Conservation (phyloP, 2,329 filamentous ascomycete species). For the Penicillium sp. region DNA sequence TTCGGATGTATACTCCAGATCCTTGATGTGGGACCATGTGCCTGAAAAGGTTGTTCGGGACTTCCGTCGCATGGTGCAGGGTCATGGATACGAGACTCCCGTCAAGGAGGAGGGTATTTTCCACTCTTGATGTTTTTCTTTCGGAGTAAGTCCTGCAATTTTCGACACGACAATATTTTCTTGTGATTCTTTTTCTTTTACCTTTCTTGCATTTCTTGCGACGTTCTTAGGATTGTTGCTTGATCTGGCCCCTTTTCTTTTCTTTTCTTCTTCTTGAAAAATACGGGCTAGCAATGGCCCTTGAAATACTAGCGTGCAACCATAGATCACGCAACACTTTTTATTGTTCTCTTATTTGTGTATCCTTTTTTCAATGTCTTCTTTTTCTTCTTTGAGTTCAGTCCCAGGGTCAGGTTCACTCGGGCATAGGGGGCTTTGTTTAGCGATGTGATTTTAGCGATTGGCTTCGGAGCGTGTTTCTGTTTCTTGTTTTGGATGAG, state of each 20-base stretch:
- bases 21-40: constrained; percentile 87
- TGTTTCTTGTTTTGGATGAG: constrained; percentile 11
- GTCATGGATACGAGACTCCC: constrained; percentile 52
- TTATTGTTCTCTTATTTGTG: constrained; percentile 3
- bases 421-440: constrained; percentile 2
- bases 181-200: not conserved
- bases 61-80: constrained; percentile 83
- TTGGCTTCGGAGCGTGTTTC: constrained; percentile 12
- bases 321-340: constrained; percentile 14
- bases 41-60: constrained; percentile 83
- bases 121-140: constrained; percentile 6
- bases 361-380: constrained; percentile 4
- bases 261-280: constrained; percentile 1
- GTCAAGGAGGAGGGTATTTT: constrained; percentile 28
- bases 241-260: not conserved
- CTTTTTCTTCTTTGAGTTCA: not conserved
- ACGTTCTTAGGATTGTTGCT: not conserved
- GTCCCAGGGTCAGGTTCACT: constrained; percentile 1
- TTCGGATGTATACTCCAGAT: constrained; percentile 85
- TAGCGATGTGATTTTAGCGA: constrained; percentile 10
- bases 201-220: not conserved
- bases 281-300: constrained; percentile 11
- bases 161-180: not conserved
- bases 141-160: not conserved
- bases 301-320: constrained; percentile 13